A percentile compares a stretch with the other conserved stretches of the same genome.
These are phyloP conservation scores for Pyricularia pennisetigena DNA, from an alignment of 2,329 filamentous ascomycete species.

Conservation along the genomic window DNA sequence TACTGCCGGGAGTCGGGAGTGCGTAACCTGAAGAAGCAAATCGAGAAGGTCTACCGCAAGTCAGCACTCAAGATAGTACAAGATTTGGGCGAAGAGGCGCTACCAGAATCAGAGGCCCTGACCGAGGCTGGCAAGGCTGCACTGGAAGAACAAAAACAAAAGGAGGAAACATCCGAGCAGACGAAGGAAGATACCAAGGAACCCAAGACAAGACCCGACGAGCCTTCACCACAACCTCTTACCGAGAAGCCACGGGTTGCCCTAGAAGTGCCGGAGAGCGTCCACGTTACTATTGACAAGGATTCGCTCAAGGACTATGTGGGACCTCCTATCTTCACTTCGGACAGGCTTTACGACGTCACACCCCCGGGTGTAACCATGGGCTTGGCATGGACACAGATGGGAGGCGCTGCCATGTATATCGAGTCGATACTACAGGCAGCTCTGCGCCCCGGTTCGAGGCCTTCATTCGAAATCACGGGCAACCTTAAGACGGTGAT, in stretches of 20 bases:
- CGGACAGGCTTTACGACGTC: conserved; percentile 87
- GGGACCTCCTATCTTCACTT: conserved; percentile 88
- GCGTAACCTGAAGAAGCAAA: conserved; percentile 97
- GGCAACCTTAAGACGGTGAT: conserved; percentile 94
- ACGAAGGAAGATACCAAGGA: conserved; percentile 11
- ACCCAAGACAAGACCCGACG: conserved; percentile 16
- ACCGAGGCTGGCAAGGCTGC: conserved; percentile 81
- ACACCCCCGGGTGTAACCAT: conserved; percentile 93
- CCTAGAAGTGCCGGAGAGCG: conserved; percentile 73
- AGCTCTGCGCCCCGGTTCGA: conserved; percentile 61
- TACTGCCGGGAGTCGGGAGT: conserved; percentile 97
- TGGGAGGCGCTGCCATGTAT: conserved; percentile 93
- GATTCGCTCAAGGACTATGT: conserved; percentile 95
- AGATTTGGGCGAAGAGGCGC: conserved; percentile 76
- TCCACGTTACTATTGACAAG: conserved; percentile 79
- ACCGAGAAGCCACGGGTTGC: conserved; percentile 65
- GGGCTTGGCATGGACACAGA: conserved; percentile 96
- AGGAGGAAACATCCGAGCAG: conserved; percentile 26
- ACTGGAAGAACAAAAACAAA: conserved; percentile 54
- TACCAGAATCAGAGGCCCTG: conserved; percentile 72
- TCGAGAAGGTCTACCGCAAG: conserved; percentile 98
- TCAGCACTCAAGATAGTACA: conserved; percentile 95
- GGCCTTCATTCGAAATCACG: conserved; percentile 78
- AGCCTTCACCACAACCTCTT: conserved; percentile 31
- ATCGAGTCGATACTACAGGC: conserved; percentile 93